Conservation (phyloP, 345 rosid genomes). For the Cardamine resedifolia region DNA sequence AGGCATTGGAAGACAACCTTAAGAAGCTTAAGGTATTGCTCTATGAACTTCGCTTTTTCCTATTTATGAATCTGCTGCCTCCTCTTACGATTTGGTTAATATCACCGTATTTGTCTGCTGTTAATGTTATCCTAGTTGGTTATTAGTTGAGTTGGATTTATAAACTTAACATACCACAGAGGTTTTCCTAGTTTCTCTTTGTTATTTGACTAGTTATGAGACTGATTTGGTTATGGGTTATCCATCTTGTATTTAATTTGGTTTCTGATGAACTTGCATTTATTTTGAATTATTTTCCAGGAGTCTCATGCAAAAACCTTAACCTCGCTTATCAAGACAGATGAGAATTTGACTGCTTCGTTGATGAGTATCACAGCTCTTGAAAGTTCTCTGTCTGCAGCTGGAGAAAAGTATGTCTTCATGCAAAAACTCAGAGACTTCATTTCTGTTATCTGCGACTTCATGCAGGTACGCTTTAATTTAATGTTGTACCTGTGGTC, state of each 20-base stretch:
- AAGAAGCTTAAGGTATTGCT: slow-evolving; percentile 62
- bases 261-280: slow-evolving; percentile 24
- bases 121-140: slow-evolving; percentile 13
- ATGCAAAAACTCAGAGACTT: slow-evolving; percentile 98
- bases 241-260: background rate
- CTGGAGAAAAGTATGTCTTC: slow-evolving; percentile 98
- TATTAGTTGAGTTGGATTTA: slow-evolving; percentile 3
- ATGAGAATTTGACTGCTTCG: slow-evolving; percentile 86
- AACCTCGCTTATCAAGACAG: slow-evolving; percentile 62
- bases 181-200: slow-evolving; percentile 6
- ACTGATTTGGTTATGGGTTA: background rate
- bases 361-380: slow-evolving; percentile 71
- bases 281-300: slow-evolving; percentile 43
- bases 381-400: slow-evolving; percentile 74
- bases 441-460: slow-evolving; percentile 91
- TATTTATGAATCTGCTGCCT: background rate
- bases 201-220: slow-evolving; percentile 1
- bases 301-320: slow-evolving; percentile 74
- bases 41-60: slow-evolving; percentile 20
- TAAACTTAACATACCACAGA: background rate
- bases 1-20: slow-evolving; percentile 59
- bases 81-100: background rate
- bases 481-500: slow-evolving; percentile 34
- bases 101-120: background rate
- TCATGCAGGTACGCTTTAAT: slow-evolving; percentile 85